Conservation (phyloP, 768 basidiomycete species). For the Mycena kentingensis region DNA sequence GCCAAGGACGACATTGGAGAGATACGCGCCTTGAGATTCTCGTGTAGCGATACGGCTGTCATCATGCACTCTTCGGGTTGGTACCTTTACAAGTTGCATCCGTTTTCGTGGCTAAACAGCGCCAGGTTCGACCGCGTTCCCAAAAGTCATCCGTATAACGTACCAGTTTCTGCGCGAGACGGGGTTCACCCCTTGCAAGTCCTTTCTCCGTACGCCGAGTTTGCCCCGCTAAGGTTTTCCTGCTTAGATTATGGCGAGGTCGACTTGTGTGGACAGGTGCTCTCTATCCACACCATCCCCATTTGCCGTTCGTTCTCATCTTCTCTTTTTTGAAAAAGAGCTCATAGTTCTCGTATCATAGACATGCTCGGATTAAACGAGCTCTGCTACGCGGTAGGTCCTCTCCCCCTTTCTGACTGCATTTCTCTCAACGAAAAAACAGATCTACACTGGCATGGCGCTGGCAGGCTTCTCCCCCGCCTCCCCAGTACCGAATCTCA, state of each 20-base stretch:
- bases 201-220: background rate
- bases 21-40: too few species aligned
- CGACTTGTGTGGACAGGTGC: conserved; percentile 20
- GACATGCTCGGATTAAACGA: conserved; percentile 18
- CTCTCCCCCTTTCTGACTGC: background rate
- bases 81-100: conserved; percentile 5
- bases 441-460: conserved; percentile 7
- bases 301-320: conserved; percentile 17
- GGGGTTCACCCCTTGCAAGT: conserved; percentile 14
- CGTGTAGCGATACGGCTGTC: conserved; percentile 14
- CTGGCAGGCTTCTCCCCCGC: background rate
- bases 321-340: background rate
- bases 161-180: background rate
- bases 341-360: background rate
- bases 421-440: background rate
- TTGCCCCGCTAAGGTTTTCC: background rate
- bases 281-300: conserved; percentile 19
- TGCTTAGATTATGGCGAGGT: conserved; percentile 22
- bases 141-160: conserved; percentile 9
- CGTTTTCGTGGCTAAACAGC: background rate
- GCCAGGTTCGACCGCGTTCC: conserved; percentile 18
- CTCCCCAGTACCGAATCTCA: background rate
- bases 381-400: conserved; percentile 14
- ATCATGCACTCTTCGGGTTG: conserved; percentile 31
- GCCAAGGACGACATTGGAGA: too few species aligned